Percentiles rank a stretch among this genome's conserved stretches.
These are phyloP conservation scores for Collariella sp. DNA, from an alignment of 495 filamentous ascomycete species.

Conservation along the genomic window DNA sequence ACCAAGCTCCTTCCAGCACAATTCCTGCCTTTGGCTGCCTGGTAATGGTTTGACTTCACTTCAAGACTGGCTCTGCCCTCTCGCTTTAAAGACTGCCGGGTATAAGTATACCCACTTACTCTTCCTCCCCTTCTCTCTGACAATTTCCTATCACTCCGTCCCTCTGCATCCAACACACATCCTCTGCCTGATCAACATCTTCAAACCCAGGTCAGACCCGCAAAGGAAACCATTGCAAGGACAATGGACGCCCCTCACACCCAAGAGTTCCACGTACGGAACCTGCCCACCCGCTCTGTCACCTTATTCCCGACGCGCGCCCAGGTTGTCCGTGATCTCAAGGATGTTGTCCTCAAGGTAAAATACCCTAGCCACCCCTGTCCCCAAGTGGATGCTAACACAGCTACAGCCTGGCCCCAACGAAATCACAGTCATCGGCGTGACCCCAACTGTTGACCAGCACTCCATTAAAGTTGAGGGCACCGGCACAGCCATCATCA, in stretches of 20 bases:
- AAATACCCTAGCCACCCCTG: neutral
- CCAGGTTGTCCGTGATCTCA: slow-evolving; percentile 55
- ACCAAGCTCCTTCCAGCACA: too few relatives aligned
- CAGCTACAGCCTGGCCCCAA: slow-evolving; percentile 47
- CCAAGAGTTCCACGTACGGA: slow-evolving; percentile 42
- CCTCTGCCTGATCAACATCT: neutral
- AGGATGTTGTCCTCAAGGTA: slow-evolving; percentile 47
- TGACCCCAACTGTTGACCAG: slow-evolving; percentile 55
- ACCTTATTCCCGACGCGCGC: slow-evolving; percentile 54
- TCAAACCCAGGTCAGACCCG: neutral
- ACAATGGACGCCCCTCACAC: slow-evolving; percentile 29
- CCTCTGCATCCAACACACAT: neutral
- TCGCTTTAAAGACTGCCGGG: slow-evolving; percentile 1
- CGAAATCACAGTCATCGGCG: slow-evolving; percentile 56
- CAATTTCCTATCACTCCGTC: neutral
- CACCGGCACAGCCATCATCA: slow-evolving; percentile 53
- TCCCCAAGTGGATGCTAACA: neutral
- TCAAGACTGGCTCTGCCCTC: too few relatives aligned
- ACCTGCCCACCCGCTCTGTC: slow-evolving; percentile 52
- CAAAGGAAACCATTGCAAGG: neutral
- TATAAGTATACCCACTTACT: slow-evolving; percentile 15
- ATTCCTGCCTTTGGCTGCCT: too few relatives aligned
- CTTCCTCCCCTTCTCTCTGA: neutral
- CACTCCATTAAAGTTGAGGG: slow-evolving; percentile 66
- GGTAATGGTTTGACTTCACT: too few relatives aligned